Evolutionary conservation across 768 basidiomycete genomes (phyloP), one percentile per base, ranked within the genome.

Genomic region (Brasilioporus rufonigricans): DNA sequence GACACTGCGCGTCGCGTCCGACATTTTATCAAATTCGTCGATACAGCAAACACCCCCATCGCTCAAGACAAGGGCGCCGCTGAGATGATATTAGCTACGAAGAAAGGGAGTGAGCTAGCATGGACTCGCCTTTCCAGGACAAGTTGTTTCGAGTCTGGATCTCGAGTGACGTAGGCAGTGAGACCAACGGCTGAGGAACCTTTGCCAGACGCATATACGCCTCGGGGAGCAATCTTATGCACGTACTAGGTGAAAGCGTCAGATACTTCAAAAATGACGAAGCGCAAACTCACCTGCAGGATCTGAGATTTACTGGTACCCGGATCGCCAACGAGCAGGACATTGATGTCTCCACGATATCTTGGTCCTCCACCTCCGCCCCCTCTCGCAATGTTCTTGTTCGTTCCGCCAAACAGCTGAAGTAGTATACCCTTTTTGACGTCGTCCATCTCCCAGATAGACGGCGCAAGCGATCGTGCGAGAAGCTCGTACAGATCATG

Each of bases 21-120:
- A 94, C 97, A 99, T 99, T 73, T 99, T 99, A 75, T 99, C 97
- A 63, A 99, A 98, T 72, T 98, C 96, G 62, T 98, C 96, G 61
- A 98, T 98, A 67, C 96, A 98, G 69, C 94, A 98, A 5, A 98
- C 93, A 69, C 95, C 96, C 1, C 96, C 96, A 61, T 98, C 96
- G 67, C 90, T 92, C 56, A 98, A 73, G 2, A 97, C 95, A 12
- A 98, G 83, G 0, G 95, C 95, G 57, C 95, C 95, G 75, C 93
- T 93, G 60, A n/a, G 13, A 48, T 26, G 53, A 8, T 21, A 31
- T 60, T 16, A 57, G 48, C 46, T 19, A 45, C 33, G 26, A 50
- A 44, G n/a, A 45, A 21, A 60, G 21, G 9, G 3, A 49, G 26
- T 27, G 12, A 19, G 27, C 36, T 16, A 0, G 21, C 3, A n/a